Evolutionary conservation across 345 rosid genomes (phyloP).

Genomic region (Lumnitzera racemosa): DNA sequence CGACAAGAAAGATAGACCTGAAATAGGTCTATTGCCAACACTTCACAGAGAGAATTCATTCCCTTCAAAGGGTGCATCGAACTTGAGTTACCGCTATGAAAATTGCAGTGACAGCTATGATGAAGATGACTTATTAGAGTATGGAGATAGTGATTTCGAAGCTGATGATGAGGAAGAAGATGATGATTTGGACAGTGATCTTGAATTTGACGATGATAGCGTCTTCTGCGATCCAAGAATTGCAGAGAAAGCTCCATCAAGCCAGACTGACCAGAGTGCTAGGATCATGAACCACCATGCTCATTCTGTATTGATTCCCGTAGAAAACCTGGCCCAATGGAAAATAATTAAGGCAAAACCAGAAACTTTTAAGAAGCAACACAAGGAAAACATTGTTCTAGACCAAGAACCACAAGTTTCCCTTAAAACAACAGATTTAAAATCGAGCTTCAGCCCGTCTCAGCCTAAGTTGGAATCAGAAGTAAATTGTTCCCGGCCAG

Average conservation of each 20-base stretch:
- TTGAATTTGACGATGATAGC: constrained; percentile 4
- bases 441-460: constrained; percentile 1
- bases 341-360: constrained; percentile 69
- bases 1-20: constrained; percentile 4
- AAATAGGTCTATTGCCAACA: constrained; percentile 7
- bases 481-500: constrained; percentile 25
- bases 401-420: constrained; percentile 15
- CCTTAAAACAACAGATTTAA: constrained; percentile 2
- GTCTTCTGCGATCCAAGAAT: constrained; percentile 9
- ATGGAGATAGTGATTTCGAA: constrained; percentile 52
- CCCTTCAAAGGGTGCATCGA: constrained; percentile 19
- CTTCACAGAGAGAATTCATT: constrained; percentile 9
- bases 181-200: constrained; percentile 6
- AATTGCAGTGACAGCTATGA: constrained; percentile 53
- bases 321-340: constrained; percentile 77
- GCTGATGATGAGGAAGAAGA: constrained; percentile 30
- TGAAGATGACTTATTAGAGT: constrained; percentile 47
- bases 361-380: constrained; percentile 20
- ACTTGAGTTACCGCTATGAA: constrained; percentile 48
- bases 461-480: neutral
- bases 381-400: constrained; percentile 49
- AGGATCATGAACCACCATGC: constrained; percentile 37
- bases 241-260: constrained; percentile 14
- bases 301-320: constrained; percentile 66
- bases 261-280: constrained; percentile 11